These are phyloP conservation scores for Epichloe baconii DNA, from an alignment of 2,329 filamentous ascomycete species.

Conservation along the genomic window DNA sequence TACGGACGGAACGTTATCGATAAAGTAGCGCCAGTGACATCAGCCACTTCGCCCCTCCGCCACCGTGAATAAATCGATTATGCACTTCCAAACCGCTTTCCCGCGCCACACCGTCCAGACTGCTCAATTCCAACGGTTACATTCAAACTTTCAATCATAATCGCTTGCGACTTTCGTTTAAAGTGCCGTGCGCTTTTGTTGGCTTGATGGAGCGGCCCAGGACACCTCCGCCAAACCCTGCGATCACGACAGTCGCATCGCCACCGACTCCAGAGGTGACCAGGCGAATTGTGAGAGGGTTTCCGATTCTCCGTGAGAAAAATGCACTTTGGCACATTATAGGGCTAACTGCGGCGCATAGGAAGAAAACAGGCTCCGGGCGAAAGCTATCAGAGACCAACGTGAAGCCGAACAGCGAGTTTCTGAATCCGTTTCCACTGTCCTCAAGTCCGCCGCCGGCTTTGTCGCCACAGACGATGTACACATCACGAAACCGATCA, in stretches of 20 bases:
- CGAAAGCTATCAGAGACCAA: constrained; percentile 73
- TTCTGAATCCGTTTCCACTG: constrained; percentile 26
- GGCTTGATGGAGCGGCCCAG: constrained; percentile 31
- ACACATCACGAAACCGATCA: constrained; percentile 31
- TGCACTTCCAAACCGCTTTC: neutral
- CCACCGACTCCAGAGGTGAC: constrained; percentile 42
- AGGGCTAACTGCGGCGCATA: constrained; percentile 22
- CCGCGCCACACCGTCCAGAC: neutral
- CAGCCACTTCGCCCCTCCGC: neutral
- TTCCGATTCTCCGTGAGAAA: neutral
- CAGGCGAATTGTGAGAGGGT: constrained; percentile 37
- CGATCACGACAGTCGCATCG: constrained; percentile 21
- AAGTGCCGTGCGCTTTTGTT: neutral
- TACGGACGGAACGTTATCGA: neutral
- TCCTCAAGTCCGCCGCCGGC: constrained; percentile 45
- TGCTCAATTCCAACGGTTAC: neutral
- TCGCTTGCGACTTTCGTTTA: neutral
- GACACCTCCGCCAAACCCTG: constrained; percentile 24
- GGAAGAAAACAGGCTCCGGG: constrained; percentile 79
- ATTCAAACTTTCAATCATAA: neutral
- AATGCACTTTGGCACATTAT: neutral
- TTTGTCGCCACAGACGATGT: constrained; percentile 59
- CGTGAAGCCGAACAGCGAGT: constrained; percentile 49
- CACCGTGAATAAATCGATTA: neutral
- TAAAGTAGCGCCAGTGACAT: neutral